Conservation (phyloP, 371 early-diverging fungal genomes). For the Phascolomyces articulosus region DNA sequence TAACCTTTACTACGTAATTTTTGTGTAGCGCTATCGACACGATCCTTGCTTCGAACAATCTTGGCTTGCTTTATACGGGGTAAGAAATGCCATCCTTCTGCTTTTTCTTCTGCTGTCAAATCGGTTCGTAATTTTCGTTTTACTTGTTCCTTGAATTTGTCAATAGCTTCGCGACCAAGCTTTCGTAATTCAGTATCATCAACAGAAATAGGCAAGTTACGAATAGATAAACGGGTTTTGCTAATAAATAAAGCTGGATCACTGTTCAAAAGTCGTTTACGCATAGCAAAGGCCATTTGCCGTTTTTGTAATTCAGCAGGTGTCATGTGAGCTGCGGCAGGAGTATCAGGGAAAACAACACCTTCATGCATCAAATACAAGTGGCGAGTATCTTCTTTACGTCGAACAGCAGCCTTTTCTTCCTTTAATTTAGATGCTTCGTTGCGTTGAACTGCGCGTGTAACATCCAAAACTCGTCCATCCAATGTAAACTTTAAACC, state of each 20-base stretch:
- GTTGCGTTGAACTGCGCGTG: constrained; percentile 75
- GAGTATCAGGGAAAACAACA: constrained; percentile 87
- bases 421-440: constrained; percentile 73
- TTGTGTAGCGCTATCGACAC: constrained; percentile 72
- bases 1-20: constrained; percentile 83
- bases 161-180: constrained; percentile 65
- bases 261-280: constrained; percentile 75
- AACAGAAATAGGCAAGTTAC: constrained; percentile 79
- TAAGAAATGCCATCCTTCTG: constrained; percentile 72
- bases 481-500: constrained; percentile 73
- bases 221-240: constrained; percentile 85
- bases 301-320: constrained; percentile 79
- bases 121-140: constrained; percentile 64
- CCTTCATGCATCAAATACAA: constrained; percentile 77
- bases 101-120: constrained; percentile 73
- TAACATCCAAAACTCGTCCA: constrained; percentile 83
- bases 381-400: constrained; percentile 82
- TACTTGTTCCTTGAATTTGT: constrained; percentile 85
- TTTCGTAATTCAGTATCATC: constrained; percentile 72
- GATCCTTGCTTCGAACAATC: constrained; percentile 78
- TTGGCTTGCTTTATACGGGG: constrained; percentile 82
- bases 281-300: constrained; percentile 73
- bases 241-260: constrained; percentile 91
- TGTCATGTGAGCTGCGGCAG: constrained; percentile 73
- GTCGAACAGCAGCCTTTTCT: constrained; percentile 60